Conservation (phyloP, 1,139 yeast species). For the Candida sp. region DNA sequence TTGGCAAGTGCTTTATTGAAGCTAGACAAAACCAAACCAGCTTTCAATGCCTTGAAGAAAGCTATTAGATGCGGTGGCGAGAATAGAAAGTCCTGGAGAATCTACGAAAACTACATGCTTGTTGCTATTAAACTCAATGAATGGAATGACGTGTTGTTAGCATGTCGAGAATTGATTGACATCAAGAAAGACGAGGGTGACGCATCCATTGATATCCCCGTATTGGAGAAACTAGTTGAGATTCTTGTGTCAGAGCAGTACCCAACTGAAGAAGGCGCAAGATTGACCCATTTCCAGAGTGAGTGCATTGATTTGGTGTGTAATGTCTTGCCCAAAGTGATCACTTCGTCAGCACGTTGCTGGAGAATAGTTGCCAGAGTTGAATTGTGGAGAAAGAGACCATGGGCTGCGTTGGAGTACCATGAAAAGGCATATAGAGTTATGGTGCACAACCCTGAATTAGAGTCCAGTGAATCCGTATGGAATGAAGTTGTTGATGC, state of each 20-base stretch:
- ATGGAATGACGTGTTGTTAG: conserved; percentile 87
- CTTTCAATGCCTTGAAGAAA: conserved; percentile 80
- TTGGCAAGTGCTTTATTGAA: conserved; percentile 80
- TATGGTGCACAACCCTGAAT: conserved; percentile 63
- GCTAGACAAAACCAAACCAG: conserved; percentile 69
- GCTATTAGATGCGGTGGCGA: conserved; percentile 76
- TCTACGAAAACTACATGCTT: conserved; percentile 85
- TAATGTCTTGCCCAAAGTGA: conserved; percentile 65
- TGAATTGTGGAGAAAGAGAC: conserved; percentile 84
- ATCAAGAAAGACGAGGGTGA: conserved; percentile 63
- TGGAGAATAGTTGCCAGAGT: conserved; percentile 89
- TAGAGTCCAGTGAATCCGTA: conserved; percentile 60
- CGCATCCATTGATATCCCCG: conserved; percentile 72
- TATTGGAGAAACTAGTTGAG: conserved; percentile 76
- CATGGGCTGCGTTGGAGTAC: conserved; percentile 88
- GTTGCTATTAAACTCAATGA: conserved; percentile 83
- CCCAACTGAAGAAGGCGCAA: conserved; percentile 41
- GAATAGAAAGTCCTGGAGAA: conserved; percentile 77
- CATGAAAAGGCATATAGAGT: conserved; percentile 90
- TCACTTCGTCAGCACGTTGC: conserved; percentile 71
- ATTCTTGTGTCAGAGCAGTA: conserved; percentile 59
- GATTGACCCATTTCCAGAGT: conserved; percentile 62
- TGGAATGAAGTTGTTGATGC: conserved; percentile 88
- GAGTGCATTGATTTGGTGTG: conserved; percentile 75
- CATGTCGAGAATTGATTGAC: conserved; percentile 61